phyloP scores from a whole-genome alignment of 139 green algal species.

The Micromonas commoda region DNA sequence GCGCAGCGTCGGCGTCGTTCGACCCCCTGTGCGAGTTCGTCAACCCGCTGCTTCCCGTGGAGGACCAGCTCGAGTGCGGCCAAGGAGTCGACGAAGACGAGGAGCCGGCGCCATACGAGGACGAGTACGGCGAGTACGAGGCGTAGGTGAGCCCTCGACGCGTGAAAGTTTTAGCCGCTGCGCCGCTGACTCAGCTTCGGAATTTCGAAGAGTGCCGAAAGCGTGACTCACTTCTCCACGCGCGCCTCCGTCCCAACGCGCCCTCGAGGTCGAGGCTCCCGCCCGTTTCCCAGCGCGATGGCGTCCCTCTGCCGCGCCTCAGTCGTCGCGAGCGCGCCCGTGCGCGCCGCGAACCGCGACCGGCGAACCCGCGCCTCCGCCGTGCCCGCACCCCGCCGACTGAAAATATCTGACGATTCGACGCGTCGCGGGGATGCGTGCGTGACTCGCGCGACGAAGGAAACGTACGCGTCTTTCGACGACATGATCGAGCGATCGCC shows the following conservation, averaged over 20 bases:
- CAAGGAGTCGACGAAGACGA: not conserved
- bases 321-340: not conserved
- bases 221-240: too few relatives aligned
- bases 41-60: not conserved
- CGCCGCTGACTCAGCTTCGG: too few relatives aligned
- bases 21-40: not conserved
- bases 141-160: too few relatives aligned
- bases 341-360: not conserved
- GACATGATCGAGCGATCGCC: slow-evolving; percentile 9
- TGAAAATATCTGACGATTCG: too few relatives aligned
- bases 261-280: too few relatives aligned
- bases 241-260: too few relatives aligned
- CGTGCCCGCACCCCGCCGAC: too few relatives aligned
- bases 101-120: not conserved
- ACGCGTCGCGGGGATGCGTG: too few relatives aligned
- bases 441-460: slow-evolving; percentile 16
- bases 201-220: too few relatives aligned
- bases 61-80: not conserved
- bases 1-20: not conserved
- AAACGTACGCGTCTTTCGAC: slow-evolving; percentile 6
- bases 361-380: too few relatives aligned
- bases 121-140: not conserved
- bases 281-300: too few relatives aligned
- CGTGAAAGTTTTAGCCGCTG: too few relatives aligned
- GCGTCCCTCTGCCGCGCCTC: not conserved